Evolutionary conservation across 2,329 filamentous ascomycete species (phyloP), one percentile per base, ranked within the genome.

Genomic region (Fusarium albidum): DNA sequence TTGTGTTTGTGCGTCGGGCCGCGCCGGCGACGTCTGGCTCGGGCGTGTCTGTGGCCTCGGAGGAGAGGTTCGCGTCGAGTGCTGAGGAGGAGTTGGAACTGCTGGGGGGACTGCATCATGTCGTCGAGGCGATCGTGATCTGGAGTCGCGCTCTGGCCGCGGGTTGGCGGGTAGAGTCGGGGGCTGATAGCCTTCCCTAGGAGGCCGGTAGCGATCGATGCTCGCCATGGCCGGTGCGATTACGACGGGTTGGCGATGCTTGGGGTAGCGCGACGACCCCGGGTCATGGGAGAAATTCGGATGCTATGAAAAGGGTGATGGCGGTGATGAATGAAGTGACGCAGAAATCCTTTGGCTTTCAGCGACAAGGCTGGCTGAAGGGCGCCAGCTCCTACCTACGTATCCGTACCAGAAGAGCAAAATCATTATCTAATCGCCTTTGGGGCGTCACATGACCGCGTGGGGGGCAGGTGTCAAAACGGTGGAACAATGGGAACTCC

Each of bases 61-160:
- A 9, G 82, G 83, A 37, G 83, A 86, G 8, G 78, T 81, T 58
- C 81, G 77, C 43, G 81, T 79, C 33, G 78, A 80, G 44, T 80
- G 77, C 32, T 80, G 78, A 4, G 85, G 85, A 52, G 85, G 85
- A 13, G 85, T 86, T 33, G 85, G 85, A 29, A 79, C 84, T 18
- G 84, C 81, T 10, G 85, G 85, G 39, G 85, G 85, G 14, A 87
- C 78, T 9, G 54, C 29, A 56, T 84, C 80, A 66, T 79, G 79
- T 59, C 78, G 77, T 55, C 76, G 74, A 11, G 76, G 68, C 25
- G 82, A 67, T 55, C 64, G 81, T 34, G 82, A 84, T 68, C 77
- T 79, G 40, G 81, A 81, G 26, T 73, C 68, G 55, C 74, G 77
- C 35, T 79, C 77, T 50, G 71, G 73, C 61, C 69, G 70, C 61